These are phyloP conservation scores for Dorcoceras hygrometricum DNA, from an alignment of 257 asterid genomes.

Conservation along the genomic window DNA sequence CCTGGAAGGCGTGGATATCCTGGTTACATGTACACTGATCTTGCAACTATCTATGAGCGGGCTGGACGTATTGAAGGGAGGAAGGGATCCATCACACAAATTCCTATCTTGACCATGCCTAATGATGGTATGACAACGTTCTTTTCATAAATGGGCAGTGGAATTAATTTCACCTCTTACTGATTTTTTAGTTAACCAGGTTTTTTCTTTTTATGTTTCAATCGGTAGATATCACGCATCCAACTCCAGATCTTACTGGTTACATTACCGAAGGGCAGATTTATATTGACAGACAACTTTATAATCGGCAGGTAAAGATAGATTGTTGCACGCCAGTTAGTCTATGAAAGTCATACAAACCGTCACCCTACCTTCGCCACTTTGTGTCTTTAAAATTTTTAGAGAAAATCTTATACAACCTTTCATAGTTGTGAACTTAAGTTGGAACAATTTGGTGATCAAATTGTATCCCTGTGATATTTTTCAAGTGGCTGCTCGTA, in stretches of 20 bases:
- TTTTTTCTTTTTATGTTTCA: slow-evolving; percentile 15
- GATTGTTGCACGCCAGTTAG: slow-evolving; percentile 14
- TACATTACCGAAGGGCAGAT: slow-evolving; percentile 99
- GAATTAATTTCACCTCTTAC: neutral
- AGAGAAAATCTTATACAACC: neutral
- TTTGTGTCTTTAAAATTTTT: neutral
- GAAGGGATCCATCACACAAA: slow-evolving; percentile 76
- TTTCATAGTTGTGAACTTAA: neutral
- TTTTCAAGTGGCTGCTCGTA: slow-evolving; percentile 8
- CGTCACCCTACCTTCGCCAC: neutral
- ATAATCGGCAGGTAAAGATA: slow-evolving; percentile 56
- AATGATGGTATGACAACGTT: slow-evolving; percentile 50
- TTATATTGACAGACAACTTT: slow-evolving; percentile 93
- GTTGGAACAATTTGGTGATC: slow-evolving; percentile 7
- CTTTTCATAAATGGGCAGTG: neutral
- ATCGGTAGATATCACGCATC: slow-evolving; percentile 94
- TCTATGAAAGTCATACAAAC: neutral
- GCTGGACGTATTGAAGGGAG: slow-evolving; percentile 86
- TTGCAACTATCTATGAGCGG: slow-evolving; percentile 78
- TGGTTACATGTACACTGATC: slow-evolving; percentile 81
- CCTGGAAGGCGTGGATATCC: slow-evolving; percentile 94
- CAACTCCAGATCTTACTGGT: slow-evolving; percentile 99
- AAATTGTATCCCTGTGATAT: neutral
- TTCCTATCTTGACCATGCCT: slow-evolving; percentile 80
- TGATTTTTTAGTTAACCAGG: slow-evolving; percentile 1